Conservation (phyloP, 2,329 filamentous ascomycete species). For the Spiromastix sp. region DNA sequence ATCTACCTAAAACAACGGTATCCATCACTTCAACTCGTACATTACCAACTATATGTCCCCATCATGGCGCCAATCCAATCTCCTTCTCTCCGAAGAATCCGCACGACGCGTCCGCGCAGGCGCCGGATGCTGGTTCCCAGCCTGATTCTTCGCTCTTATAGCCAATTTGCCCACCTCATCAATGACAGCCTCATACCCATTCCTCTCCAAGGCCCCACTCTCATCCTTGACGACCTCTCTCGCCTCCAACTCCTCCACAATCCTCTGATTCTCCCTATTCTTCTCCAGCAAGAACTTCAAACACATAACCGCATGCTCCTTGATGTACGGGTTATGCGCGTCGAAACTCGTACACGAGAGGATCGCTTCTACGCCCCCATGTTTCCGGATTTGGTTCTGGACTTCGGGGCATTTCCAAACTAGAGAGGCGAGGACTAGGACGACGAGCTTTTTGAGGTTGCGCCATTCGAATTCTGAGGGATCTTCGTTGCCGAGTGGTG, state of each 20-base stretch:
- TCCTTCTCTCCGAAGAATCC: too few species aligned
- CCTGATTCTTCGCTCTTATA: slow-evolving; percentile 28
- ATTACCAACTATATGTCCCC: too few species aligned
- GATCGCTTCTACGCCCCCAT: slow-evolving; percentile 77
- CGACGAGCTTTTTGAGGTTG: slow-evolving; percentile 86
- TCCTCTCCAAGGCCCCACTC: slow-evolving; percentile 28
- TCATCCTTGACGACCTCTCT: slow-evolving; percentile 33
- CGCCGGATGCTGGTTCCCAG: too few species aligned
- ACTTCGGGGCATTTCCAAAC: slow-evolving; percentile 79
- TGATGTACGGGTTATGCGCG: slow-evolving; percentile 86
- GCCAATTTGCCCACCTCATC: slow-evolving; percentile 33
- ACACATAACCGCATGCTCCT: slow-evolving; percentile 80
- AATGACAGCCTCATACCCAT: slow-evolving; percentile 34
- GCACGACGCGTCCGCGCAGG: too few species aligned
- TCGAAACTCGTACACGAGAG: slow-evolving; percentile 86
- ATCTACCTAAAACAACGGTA: too few species aligned
- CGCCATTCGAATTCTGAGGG: slow-evolving; percentile 59
- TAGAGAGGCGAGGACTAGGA: slow-evolving; percentile 79
- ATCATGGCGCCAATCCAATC: too few species aligned
- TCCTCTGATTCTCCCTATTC: slow-evolving; percentile 42
- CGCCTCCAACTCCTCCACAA: slow-evolving; percentile 40
- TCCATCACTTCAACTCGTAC: too few species aligned
- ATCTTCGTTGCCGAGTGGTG: slow-evolving; percentile 45
- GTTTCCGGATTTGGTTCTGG: slow-evolving; percentile 74
- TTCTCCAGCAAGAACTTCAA: slow-evolving; percentile 59